These are phyloP conservation scores for Letharia columbiana DNA, from an alignment of 495 filamentous ascomycete genomes.

Conservation along the genomic window DNA sequence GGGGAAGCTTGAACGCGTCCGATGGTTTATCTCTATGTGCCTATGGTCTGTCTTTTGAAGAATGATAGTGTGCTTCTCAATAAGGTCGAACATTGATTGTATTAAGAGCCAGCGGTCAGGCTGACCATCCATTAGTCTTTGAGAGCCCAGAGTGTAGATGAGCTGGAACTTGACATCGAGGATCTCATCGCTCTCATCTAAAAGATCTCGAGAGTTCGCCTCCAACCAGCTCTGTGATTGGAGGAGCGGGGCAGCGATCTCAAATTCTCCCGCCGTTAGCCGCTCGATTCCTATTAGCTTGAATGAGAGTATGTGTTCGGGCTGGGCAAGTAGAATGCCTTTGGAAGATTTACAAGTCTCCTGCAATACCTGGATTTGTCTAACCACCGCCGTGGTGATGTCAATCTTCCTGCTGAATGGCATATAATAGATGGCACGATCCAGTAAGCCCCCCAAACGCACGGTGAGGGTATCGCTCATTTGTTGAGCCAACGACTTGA, in stretches of 20 bases:
- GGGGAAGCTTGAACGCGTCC: not conserved
- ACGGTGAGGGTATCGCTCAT: slow-evolving; percentile 50
- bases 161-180: slow-evolving; percentile 52
- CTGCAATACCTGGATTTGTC: slow-evolving; percentile 33
- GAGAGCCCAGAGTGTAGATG: slow-evolving; percentile 60
- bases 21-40: not conserved
- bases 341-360: slow-evolving; percentile 40
- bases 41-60: not conserved
- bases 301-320: slow-evolving; percentile 63
- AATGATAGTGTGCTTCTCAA: not conserved
- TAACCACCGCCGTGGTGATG: slow-evolving; percentile 24
- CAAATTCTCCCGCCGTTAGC: slow-evolving; percentile 22
- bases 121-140: slow-evolving; percentile 44
- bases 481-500: slow-evolving; percentile 53
- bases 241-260: slow-evolving; percentile 32
- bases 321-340: slow-evolving; percentile 52
- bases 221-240: slow-evolving; percentile 37
- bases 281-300: slow-evolving; percentile 55
- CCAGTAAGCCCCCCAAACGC: slow-evolving; percentile 51
- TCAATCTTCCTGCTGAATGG: slow-evolving; percentile 50
- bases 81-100: slow-evolving; percentile 5
- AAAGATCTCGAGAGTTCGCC: slow-evolving; percentile 41
- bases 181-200: slow-evolving; percentile 61
- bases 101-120: slow-evolving; percentile 47
- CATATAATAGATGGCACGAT: slow-evolving; percentile 44